Conservation (phyloP, 2,329 filamentous ascomycete species). For the Aspergillus nomiae region DNA sequence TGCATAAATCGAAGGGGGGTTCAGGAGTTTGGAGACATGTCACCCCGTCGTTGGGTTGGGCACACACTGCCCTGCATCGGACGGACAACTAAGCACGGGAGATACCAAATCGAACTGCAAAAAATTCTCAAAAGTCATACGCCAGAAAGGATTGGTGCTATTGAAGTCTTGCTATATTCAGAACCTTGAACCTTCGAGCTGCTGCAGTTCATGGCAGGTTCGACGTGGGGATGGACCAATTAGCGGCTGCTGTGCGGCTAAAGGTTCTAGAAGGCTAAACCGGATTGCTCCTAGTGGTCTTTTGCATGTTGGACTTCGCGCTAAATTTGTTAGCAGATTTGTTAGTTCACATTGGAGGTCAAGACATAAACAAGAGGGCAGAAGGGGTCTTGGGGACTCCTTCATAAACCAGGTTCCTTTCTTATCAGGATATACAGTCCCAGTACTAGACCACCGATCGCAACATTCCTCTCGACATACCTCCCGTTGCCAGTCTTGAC, state of each 20-base stretch:
- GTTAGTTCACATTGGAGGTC: not conserved
- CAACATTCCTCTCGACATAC: conserved; percentile 11
- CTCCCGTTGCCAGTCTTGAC: conserved; percentile 10
- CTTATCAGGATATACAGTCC: not conserved
- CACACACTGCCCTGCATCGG: not conserved
- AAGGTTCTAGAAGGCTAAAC: not conserved
- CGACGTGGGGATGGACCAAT: not conserved
- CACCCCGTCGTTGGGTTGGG: not conserved
- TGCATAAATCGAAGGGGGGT: not conserved
- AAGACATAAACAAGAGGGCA: not conserved
- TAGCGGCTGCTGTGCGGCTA: not conserved
- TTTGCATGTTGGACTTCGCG: not conserved
- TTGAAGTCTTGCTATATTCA: not conserved
- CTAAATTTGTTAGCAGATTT: conserved; percentile 1
- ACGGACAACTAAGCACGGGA: not conserved
- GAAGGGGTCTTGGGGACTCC: not conserved
- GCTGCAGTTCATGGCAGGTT: not conserved
- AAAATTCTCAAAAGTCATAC: not conserved
- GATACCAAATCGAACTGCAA: not conserved
- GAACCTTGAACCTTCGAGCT: not conserved
- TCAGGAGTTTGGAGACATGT: not conserved
- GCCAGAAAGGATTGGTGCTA: not conserved
- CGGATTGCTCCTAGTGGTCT: not conserved
- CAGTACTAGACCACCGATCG: not conserved
- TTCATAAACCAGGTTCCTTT: not conserved